phyloP scores from a whole-genome alignment of 495 filamentous ascomycete species.

The Penicillium odoratum region DNA sequence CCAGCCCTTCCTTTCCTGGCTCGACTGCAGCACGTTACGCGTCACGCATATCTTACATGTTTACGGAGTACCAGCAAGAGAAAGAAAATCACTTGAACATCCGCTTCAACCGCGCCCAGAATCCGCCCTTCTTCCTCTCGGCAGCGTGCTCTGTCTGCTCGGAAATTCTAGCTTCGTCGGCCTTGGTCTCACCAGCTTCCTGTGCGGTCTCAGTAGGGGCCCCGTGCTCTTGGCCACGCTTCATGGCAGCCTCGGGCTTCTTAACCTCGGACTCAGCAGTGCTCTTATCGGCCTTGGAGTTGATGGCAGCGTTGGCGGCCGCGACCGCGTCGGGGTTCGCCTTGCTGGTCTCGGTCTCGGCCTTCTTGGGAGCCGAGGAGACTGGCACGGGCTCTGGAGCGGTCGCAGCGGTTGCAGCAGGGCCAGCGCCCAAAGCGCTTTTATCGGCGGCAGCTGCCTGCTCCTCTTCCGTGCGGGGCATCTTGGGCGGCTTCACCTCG shows the following conservation, averaged over 20 bases:
- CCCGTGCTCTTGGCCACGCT: constrained; percentile 25
- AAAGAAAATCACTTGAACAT: constrained; percentile 29
- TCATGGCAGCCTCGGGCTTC: constrained; percentile 29
- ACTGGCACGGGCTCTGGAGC: constrained; percentile 23
- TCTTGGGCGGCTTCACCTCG: constrained; percentile 32
- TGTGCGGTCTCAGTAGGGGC: constrained; percentile 30
- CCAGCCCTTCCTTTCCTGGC: background rate
- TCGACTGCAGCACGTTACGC: constrained; percentile 2
- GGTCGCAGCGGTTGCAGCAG: constrained; percentile 27
- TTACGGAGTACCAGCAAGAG: background rate
- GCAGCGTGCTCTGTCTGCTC: constrained; percentile 13
- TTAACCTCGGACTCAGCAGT: constrained; percentile 23
- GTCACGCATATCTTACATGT: constrained; percentile 29
- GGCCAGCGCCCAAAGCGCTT: constrained; percentile 24
- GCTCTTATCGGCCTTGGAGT: constrained; percentile 27
- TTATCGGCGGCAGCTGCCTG: constrained; percentile 18
- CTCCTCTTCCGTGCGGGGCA: constrained; percentile 33
- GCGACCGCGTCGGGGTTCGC: constrained; percentile 28
- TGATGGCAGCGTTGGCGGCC: constrained; percentile 28
- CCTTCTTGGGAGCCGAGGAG: constrained; percentile 14
- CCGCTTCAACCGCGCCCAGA: constrained; percentile 32
- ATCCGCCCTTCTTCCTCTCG: constrained; percentile 33
- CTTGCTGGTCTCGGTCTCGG: constrained; percentile 10
- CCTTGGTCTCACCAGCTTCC: constrained; percentile 15
- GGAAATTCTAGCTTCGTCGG: constrained; percentile 7